Evolutionary conservation across 2,329 filamentous ascomycete species (phyloP), one percentile per base, ranked within the genome.

Genomic region (Simplicillium sp.): DNA sequence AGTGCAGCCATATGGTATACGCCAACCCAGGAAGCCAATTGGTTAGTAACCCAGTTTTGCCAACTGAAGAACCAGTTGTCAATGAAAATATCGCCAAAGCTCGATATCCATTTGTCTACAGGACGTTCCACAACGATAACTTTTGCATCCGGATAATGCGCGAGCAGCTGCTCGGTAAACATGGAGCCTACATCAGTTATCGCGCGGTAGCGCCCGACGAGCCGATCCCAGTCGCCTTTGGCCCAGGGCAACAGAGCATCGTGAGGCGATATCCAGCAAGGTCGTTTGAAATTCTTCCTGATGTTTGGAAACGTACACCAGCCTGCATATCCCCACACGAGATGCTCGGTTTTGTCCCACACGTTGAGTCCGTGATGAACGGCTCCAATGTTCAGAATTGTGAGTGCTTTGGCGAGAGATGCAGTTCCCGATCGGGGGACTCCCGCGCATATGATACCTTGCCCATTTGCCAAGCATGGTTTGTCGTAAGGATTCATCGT

Each of bases 121-220:
- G 59, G 51, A 3, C 59, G 50, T 5, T 54, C 44, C 3, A 55
- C 54, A 0, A 62, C 46, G 1, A 63, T 46, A 25, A 62, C 56
- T 40, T 59, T 61, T 2, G 59, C 60, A 0, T 61, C 50, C 0
- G 59, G 59, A 8, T 61, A 63, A 0, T 43, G 40, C 11, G 49
- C 38, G 34, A 60, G 54, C 3, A 63, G 42, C 25, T 54, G 47
- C 1, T 50, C 42, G 1, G 48, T 54, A 40, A 55, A 62, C 3
- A 54, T 13, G 3, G 50, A 48, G 0, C 53, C 54, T 9, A 58
- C 29, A 36, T 63, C 59, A 0, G 59, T 60, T 2, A 41, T 44
- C 1, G 50, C 59, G 36, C 62, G 57, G 39, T 42, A 56, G 11
- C 44, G 36, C 0, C 54, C 36, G 25, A 37, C 25, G 13, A 37